Evolutionary conservation across 2,329 filamentous ascomycete species (phyloP), one percentile per base, ranked within the genome.

Genomic region (Claviceps arundinis): DNA sequence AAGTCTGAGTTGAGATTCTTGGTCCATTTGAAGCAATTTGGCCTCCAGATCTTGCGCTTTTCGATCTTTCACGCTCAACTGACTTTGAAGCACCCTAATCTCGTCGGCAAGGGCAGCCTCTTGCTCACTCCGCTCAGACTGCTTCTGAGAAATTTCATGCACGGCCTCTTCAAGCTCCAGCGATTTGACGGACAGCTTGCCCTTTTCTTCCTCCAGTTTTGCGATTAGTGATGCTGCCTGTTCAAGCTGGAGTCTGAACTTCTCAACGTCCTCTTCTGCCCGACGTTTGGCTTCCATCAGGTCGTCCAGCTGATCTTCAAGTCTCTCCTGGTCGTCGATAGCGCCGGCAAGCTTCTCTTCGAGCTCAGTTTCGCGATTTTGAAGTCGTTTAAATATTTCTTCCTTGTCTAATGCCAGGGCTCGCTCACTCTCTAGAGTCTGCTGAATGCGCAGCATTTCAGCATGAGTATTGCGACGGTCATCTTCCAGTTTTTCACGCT

Each of bases 371-470:
- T 98, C 93, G n/a, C 93, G 85, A 50, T 84, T 73, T 64, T 96
- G 93, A 22, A 98, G 75, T n/a, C 94, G 82, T 64, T 91, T 94
- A 74, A 97, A 98, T 55, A 99, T 98, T 62, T 98, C 93, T 64
- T 99, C 94, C 65, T 98, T 98, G 68, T 99, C 93, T 5, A 98
- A 73, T 1, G 93, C 93, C 43, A 98, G 75, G n/a, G 91, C 88
- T 48, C 93, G 82, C 68, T 98, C 94, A 58, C 90, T 95, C 66
- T 98, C 94, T 2, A 99, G 76, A 0, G 88, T 95, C 61, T 97
- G 89, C 64, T 96, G 90, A 47, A 97, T 87, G 37, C 87, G 83
- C 58, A 90, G 80, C 61, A 96, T 85, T 62, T 98, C 93, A 14
- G 84, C 75, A 59, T 97, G 87, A 2, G 88, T 87, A 55, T 89